Evolutionary conservation across 208 protist species (phyloP), one percentile per base, ranked within the genome.

Genomic region (Sergeia podlipaevii): DNA sequence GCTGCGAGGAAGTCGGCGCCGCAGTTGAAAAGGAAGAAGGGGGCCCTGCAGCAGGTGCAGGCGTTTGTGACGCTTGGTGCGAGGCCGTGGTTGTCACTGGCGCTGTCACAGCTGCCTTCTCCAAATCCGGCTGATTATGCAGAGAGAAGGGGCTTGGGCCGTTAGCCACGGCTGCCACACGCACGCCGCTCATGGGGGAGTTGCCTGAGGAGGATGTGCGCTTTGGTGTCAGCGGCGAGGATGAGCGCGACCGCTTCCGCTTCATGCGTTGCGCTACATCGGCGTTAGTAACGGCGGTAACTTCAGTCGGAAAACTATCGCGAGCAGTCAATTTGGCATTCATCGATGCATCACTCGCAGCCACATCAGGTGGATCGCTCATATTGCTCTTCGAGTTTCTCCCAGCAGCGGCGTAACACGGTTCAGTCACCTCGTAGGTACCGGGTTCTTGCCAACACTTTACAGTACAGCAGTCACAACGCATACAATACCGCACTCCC

Each of bases 391-490:
- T 43, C 23, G 29, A 26, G 2, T 18, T 36, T 1, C 15, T 48
- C 18, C 13, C 48, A 0, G 41, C 37, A 8, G 47, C 32, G 28
- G 38, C 37, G 32, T 17, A 8, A 5, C 11, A n/a, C 3, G 38
- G 18, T 28, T 39, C 36, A 6, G 38, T 49, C n/a, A 65, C 34
- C n/a, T n/a, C n/a, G n/a, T n/a, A n/a, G n/a, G n/a, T 46, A 18
- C 48, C 49, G 37, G 55, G 34, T 24, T 36, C 23, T 0, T 61
- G 46, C 82, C 85, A 93, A 58, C 86, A 93, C 27, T 65, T 75
- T 7, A 59, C 27, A 26, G 86, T 93, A 70, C 86, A 93, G 60
- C 86, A 93, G 66, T 93, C 86, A 45, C 86, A 93, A 11, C 86
- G 81, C 86, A 91, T 93, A 67, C 77, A 78, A 53, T 86, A 74